Conservation (phyloP, 2,329 filamentous ascomycete species). For the Colletotrichum scovillei region DNA sequence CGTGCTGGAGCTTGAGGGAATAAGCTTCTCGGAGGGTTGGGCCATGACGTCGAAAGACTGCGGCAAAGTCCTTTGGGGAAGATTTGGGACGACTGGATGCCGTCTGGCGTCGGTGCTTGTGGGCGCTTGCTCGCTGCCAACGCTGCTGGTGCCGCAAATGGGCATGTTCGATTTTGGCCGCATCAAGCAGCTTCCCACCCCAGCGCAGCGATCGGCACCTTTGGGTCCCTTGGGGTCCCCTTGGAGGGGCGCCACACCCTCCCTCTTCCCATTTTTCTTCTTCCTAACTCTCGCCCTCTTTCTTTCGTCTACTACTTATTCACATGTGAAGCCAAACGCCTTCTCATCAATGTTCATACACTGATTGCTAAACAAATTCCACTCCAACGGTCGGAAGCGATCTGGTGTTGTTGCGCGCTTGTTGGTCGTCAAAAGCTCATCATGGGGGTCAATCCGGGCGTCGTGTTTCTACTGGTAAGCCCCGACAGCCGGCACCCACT, state of each 20-base stretch:
- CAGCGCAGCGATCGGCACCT: constrained; percentile 24
- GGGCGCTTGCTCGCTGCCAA: background rate
- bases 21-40: constrained; percentile 28
- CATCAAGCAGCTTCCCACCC: constrained; percentile 5
- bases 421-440: background rate
- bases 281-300: background rate
- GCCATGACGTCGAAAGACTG: constrained; percentile 21
- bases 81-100: background rate
- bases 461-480: constrained; percentile 46
- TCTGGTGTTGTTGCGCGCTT: background rate
- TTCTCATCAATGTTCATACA: background rate
- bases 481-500: background rate
- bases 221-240: background rate
- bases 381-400: background rate
- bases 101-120: background rate
- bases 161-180: constrained; percentile 6
- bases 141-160: background rate
- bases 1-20: constrained; percentile 26
- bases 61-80: background rate
- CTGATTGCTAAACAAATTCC: background rate
- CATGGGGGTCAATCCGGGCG: constrained; percentile 43
- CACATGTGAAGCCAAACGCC: background rate
- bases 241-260: constrained; percentile 24
- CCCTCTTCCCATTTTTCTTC: constrained; percentile 5
- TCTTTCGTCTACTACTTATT: constrained; percentile 3